Percentiles rank a stretch among this genome's conserved stretches.
Conservation (phyloP, 495 filamentous ascomycete species). For the Baudoinia panamericana region DNA sequence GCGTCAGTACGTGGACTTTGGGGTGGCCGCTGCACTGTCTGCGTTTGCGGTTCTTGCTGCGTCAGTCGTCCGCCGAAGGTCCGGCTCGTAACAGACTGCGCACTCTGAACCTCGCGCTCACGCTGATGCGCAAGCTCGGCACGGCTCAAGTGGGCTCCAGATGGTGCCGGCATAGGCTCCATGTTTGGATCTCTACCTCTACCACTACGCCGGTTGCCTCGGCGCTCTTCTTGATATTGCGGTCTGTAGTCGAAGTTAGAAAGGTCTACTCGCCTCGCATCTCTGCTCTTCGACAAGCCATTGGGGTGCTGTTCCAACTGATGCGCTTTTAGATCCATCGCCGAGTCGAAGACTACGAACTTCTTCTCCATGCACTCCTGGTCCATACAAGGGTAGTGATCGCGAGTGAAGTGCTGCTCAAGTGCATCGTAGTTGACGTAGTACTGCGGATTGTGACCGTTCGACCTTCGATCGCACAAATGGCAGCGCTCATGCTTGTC, state of each 20-base stretch:
- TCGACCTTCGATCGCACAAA: constrained; percentile 69
- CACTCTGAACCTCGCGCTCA: constrained; percentile 79
- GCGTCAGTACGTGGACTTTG: constrained; percentile 24
- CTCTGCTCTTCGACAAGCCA: constrained; percentile 68
- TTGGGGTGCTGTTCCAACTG: constrained; percentile 65
- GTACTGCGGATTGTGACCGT: constrained; percentile 66
- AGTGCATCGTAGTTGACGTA: constrained; percentile 75
- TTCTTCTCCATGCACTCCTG: constrained; percentile 89
- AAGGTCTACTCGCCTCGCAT: constrained; percentile 77
- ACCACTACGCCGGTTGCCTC: constrained; percentile 44
- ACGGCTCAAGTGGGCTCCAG: constrained; percentile 67
- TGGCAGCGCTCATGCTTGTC: constrained; percentile 90
- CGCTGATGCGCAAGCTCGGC: constrained; percentile 88
- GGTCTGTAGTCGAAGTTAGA: constrained; percentile 67
- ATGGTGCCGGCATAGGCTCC: constrained; percentile 62
- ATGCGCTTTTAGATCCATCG: constrained; percentile 86
- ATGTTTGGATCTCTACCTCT: constrained; percentile 62
- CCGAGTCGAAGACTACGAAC: constrained; percentile 90
- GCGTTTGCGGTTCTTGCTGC: constrained; percentile 33
- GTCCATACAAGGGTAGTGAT: constrained; percentile 78
- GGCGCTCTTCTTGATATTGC: constrained; percentile 51
- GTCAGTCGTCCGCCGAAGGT: constrained; percentile 75
- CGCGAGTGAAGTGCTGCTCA: constrained; percentile 70
- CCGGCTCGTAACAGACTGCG: constrained; percentile 61
- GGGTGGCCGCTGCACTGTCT: constrained; percentile 25